These are phyloP conservation scores for Acacia acuminata DNA, from an alignment of 306 rosid species.

Conservation along the genomic window DNA sequence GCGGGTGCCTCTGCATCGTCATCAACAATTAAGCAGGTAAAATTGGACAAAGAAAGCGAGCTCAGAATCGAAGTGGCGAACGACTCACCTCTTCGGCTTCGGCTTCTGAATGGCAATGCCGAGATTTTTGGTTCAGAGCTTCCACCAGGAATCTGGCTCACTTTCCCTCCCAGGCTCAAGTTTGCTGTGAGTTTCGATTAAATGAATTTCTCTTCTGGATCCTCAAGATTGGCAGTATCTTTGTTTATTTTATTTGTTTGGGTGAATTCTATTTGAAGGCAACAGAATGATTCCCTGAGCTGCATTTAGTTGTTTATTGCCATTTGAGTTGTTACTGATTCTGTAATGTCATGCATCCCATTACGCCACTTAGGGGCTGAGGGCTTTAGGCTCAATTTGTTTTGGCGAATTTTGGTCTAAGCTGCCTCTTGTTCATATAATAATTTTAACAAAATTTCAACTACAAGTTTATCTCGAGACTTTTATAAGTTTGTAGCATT, in stretches of 20 bases:
- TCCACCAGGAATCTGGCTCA: conserved; percentile 91
- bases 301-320: not conserved
- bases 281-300: not conserved
- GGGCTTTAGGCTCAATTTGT: not conserved
- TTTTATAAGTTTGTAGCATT: not conserved
- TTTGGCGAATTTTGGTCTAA: not conserved
- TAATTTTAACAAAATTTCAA: not conserved
- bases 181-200: conserved; percentile 57
- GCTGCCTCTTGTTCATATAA: not conserved
- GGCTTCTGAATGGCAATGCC: conserved; percentile 81
- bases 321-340: not conserved
- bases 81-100: conserved; percentile 75
- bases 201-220: not conserved
- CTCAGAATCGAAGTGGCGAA: conserved; percentile 78
- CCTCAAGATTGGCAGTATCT: not conserved
- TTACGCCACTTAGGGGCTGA: not conserved
- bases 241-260: not conserved
- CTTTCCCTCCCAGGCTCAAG: conserved; percentile 80
- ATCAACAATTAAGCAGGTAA: conserved; percentile 63
- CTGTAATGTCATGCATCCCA: not conserved
- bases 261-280: not conserved
- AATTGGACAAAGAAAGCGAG: conserved; percentile 86
- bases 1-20: conserved; percentile 50
- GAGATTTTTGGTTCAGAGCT: conserved; percentile 94
- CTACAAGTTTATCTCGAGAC: not conserved